Conservation (phyloP, 2,329 filamentous ascomycete genomes). For the Cercospora janseana region DNA sequence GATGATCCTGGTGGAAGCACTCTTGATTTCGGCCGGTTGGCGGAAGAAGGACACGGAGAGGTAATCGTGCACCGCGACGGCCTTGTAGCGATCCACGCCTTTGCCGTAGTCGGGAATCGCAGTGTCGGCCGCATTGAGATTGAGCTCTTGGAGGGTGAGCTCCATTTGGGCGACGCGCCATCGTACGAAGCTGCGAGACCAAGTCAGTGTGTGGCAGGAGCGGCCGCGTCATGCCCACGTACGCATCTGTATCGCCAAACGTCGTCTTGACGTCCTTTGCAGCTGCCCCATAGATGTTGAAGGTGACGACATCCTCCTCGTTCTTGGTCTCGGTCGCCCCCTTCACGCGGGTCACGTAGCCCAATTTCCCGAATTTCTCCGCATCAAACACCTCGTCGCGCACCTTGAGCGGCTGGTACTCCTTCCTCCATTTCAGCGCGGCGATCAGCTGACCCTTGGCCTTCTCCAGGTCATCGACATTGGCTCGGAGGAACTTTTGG, state of each 20-base stretch:
- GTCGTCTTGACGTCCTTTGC: conserved; percentile 78
- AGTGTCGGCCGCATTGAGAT: conserved; percentile 65
- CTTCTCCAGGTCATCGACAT: conserved; percentile 69
- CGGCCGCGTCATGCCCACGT: conserved; percentile 43
- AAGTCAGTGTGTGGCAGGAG: background rate
- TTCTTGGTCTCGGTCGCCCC: conserved; percentile 53
- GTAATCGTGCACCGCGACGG: conserved; percentile 93
- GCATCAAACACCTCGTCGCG: conserved; percentile 61
- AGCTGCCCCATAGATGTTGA: conserved; percentile 86
- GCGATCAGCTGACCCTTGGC: conserved; percentile 75
- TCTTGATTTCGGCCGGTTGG: conserved; percentile 72
- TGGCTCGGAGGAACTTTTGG: conserved; percentile 92
- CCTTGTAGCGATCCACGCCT: conserved; percentile 77
- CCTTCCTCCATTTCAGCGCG: conserved; percentile 79
- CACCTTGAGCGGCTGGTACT: conserved; percentile 67
- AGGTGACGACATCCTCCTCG: conserved; percentile 70
- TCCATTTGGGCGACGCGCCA: conserved; percentile 94
- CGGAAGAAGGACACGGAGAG: conserved; percentile 81
- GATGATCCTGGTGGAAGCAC: conserved; percentile 77
- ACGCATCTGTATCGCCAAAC: conserved; percentile 81
- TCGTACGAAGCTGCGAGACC: conserved; percentile 69
- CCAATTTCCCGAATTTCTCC: conserved; percentile 72
- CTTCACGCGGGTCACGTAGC: conserved; percentile 73
- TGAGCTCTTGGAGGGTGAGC: conserved; percentile 71
- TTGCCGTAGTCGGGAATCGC: conserved; percentile 67